Conservation (phyloP, 2,329 filamentous ascomycete species). For the Gaeumannomyces tritici region DNA sequence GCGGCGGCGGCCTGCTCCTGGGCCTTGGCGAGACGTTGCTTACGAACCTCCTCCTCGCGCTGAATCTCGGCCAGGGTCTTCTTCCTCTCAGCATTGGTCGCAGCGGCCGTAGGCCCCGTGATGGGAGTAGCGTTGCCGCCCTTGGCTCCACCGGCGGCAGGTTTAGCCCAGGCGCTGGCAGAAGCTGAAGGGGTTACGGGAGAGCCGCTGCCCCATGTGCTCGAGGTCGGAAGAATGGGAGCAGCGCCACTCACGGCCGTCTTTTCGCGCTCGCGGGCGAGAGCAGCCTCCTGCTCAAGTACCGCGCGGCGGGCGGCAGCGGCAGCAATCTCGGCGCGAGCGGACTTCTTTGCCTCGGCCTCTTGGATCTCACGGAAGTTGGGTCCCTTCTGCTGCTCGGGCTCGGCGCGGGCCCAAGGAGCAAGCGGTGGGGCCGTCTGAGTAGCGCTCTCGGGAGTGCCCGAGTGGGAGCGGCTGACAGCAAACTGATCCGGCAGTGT, state of each 20-base stretch:
- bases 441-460: conserved; percentile 54
- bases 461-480: conserved; percentile 58
- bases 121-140: conserved; percentile 14
- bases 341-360: conserved; percentile 85
- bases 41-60: conserved; percentile 86
- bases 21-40: conserved; percentile 53
- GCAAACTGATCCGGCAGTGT: conserved; percentile 68
- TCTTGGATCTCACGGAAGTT: conserved; percentile 96
- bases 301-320: conserved; percentile 67
- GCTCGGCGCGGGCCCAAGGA: conserved; percentile 92
- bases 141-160: conserved; percentile 33
- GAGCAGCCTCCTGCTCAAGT: conserved; percentile 67
- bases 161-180: conserved; percentile 62
- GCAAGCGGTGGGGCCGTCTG: conserved; percentile 54
- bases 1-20: conserved; percentile 36
- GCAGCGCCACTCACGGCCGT: conserved; percentile 50
- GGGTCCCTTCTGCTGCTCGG: conserved; percentile 68
- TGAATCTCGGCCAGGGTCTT: conserved; percentile 96
- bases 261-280: conserved; percentile 50
- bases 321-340: conserved; percentile 75
- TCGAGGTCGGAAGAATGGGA: conserved; percentile 74
- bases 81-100: conserved; percentile 41
- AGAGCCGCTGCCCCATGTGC: conserved; percentile 79
- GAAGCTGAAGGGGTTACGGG: conserved; percentile 42
- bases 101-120: conserved; percentile 18